Percentiles rank a stretch among this genome's conserved stretches.
Evolutionary conservation across 2,329 filamentous ascomycete species (phyloP).

Genomic region (Talaromyces sp.): DNA sequence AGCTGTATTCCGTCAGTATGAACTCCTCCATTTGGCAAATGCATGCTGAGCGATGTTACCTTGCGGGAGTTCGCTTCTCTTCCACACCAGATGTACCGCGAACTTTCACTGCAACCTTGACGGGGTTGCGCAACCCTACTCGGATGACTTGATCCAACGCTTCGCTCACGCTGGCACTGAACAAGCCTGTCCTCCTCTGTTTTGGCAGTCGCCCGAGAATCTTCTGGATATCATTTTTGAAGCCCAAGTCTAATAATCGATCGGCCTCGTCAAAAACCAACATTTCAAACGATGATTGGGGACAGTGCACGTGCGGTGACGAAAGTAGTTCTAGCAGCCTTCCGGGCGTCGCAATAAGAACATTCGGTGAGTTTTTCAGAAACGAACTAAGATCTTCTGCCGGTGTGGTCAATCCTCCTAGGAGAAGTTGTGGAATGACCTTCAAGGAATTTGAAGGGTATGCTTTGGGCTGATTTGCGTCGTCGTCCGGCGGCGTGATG

Average conservation of each 20-base stretch:
- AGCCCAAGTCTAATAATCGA: slow-evolving; percentile 84
- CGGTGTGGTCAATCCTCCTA: slow-evolving; percentile 76
- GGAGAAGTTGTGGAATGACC: slow-evolving; percentile 78
- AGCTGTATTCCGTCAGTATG: slow-evolving; percentile 33
- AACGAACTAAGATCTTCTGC: slow-evolving; percentile 85
- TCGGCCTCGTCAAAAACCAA: slow-evolving; percentile 94
- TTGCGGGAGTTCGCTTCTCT: slow-evolving; percentile 84
- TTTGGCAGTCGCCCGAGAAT: slow-evolving; percentile 84
- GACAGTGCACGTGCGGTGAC: slow-evolving; percentile 80
- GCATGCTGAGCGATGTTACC: slow-evolving; percentile 20
- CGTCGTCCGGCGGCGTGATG: slow-evolving; percentile 39
- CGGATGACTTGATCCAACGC: slow-evolving; percentile 89
- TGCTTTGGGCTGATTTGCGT: slow-evolving; percentile 24
- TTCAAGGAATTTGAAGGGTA: slow-evolving; percentile 47
- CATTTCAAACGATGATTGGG: slow-evolving; percentile 83
- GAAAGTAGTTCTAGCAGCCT: slow-evolving; percentile 80
- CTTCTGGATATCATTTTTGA: slow-evolving; percentile 82
- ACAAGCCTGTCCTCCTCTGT: slow-evolving; percentile 85
- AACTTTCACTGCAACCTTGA: slow-evolving; percentile 91
- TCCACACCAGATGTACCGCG: slow-evolving; percentile 68
- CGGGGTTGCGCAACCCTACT: slow-evolving; percentile 86
- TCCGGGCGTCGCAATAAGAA: slow-evolving; percentile 86
- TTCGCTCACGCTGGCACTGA: slow-evolving; percentile 93
- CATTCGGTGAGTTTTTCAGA: slow-evolving; percentile 75
- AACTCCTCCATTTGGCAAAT: neutral